Base-by-base conservation (phyloP, 1,284 basidiomycete genomes). In the Pseudozyma tsukubaensis region DNA sequence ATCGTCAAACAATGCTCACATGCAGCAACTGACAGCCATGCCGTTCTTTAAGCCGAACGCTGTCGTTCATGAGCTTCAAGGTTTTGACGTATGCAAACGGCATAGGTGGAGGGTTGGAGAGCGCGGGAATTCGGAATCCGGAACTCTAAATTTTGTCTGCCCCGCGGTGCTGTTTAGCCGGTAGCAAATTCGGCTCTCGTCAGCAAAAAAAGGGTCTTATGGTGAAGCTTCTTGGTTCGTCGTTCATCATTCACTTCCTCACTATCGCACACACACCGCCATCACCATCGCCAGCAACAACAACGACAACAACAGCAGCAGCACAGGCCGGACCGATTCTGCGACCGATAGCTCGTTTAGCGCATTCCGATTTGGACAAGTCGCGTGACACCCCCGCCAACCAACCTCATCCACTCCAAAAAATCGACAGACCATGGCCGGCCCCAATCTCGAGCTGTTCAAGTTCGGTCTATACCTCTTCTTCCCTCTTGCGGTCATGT, bases 401-500 rank as follows among this genome's bases (percentile, higher is more conserved):
- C 24, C 24, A 29, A 29, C 3, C 24, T 29, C 11, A 13, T 39
- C 12, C 37, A 3, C 8, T 39, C 16, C 37, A 12, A 39, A 13
- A 39, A 39, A n/a, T 24, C 21, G 21, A 18, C 19, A 29, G 6
- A 62, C 13, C 18, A 92, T 93, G 91, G 91, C 88, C 16, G 91
- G 92, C 36, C 89, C 92, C 43, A 92, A 92, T 83, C 89, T 79
- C 58, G 82, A 80, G 52, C 80, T 78, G 40, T 80, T 78, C 73
- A 83, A 82, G 63, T 83, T 83, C 52, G 78, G 79, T 32, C 42
- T 83, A 49, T 76, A 97, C 86, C 89, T 96, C 64, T 93, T 94
- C 83, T 91, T 95, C 72, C 94, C 94, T 0, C 89, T 95, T 54
- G 87, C 89, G 45, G 90, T 92, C 29, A 90, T 96, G 86, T 86